Evolutionary conservation across 1,284 basidiomycete species (phyloP).

Genomic region (Heterobasidion occidentale): DNA sequence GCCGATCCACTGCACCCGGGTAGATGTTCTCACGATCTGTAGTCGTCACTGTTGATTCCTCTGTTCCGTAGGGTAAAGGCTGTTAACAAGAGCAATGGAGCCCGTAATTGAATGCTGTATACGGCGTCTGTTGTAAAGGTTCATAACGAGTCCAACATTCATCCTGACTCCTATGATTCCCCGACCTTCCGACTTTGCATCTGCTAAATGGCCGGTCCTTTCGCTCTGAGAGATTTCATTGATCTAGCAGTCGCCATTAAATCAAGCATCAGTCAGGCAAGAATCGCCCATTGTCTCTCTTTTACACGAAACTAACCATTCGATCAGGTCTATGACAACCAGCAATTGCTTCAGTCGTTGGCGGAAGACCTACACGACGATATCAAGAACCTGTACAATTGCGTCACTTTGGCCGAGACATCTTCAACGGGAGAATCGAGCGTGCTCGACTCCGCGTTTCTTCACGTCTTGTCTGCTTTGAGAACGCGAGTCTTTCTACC

Average conservation of each 20-base stretch:
- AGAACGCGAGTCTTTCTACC: no score
- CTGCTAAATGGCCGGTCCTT: background rate
- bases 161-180: background rate
- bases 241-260: background rate
- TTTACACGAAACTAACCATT: background rate
- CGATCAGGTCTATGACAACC: background rate
- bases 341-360: background rate
- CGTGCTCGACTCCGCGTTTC: no score
- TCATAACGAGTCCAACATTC: no score
- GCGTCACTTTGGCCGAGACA: background rate
- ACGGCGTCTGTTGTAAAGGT: no score
- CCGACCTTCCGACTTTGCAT: background rate
- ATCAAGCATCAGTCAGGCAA: background rate
- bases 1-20: no score
- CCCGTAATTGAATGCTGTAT: no score
- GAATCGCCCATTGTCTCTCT: background rate
- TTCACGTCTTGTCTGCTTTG: no score
- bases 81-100: no score
- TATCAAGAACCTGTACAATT: background rate
- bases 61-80: no score
- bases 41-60: no score
- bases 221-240: background rate
- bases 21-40: no score
- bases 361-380: background rate
- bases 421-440: no score